Conservation (phyloP, 495 filamentous ascomycete genomes). For the Lasiosphaeris hirsuta region DNA sequence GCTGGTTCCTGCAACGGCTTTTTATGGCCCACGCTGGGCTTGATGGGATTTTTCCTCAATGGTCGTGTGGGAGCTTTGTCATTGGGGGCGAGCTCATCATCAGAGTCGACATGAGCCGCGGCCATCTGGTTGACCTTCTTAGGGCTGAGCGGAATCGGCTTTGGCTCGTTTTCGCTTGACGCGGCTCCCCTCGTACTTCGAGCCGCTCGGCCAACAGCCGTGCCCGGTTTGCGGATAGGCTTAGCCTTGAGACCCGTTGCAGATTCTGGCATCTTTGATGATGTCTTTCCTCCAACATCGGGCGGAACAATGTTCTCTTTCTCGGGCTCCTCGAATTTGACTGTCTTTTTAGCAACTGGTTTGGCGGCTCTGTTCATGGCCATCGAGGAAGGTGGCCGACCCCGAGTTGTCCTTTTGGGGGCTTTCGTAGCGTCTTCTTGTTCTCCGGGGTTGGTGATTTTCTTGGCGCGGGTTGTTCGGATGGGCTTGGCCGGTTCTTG, state of each 20-base stretch:
- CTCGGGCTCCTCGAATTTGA: constrained; percentile 56
- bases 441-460: constrained; percentile 21
- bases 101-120: constrained; percentile 39
- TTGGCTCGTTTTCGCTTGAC: constrained; percentile 19
- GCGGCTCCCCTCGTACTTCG: constrained; percentile 15
- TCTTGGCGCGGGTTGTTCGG: constrained; percentile 35
- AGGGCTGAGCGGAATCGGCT: constrained; percentile 45
- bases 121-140: constrained; percentile 55
- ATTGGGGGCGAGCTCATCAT: constrained; percentile 52
- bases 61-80: constrained; percentile 48
- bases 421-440: constrained; percentile 24
- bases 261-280: constrained; percentile 24
- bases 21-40: constrained; percentile 20
- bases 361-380: constrained; percentile 31
- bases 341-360: constrained; percentile 48
- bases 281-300: constrained; percentile 20
- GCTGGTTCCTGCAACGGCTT: constrained; percentile 12
- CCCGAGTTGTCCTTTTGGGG: constrained; percentile 37
- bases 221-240: constrained; percentile 24
- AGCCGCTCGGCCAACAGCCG: constrained; percentile 13
- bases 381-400: constrained; percentile 32
- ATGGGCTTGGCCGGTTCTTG: constrained; percentile 29
- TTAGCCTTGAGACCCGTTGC: constrained; percentile 23
- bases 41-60: constrained; percentile 47
- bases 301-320: constrained; percentile 50